Base-by-base conservation (phyloP, 2,329 filamentous ascomycete genomes). In the Biscogniauxia mediterranea region DNA sequence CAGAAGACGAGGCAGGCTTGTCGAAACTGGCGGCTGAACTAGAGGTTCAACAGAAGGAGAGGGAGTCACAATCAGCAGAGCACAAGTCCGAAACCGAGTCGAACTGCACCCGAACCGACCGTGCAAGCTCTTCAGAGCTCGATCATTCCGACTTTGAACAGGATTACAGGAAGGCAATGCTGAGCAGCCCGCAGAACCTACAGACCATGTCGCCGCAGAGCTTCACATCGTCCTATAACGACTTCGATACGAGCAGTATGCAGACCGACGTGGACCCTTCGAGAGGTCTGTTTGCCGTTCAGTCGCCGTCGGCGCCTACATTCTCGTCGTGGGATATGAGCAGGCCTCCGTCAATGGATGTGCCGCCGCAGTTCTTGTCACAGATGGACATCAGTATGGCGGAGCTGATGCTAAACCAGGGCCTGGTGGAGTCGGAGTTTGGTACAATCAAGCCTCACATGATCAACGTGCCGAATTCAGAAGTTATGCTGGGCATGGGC, bases 1-100 rank as follows among this genome's bases (percentile, higher is more conserved):
- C 86, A 58, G 85, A 88, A 70, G 83, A 86, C 67, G 84, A 85
- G 69, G 79, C 81, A 13, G 85, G 84, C 60, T 78, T 88, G 69
- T 76, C 78, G 15, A 83, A 85, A 68, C 74, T 88, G 54, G 84
- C 84, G 17, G 78, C 79, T 8, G 82, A 86, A 70, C 75, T 88
- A 11, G 81, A 81, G 55, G 76, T 75, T 53, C 79, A 83, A 59
- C 78, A 81, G 59, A 71, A 73, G 52, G 76, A 80, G 21, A 69
- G 72, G 23, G 71, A 75, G 11, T 70, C 69, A 54, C 67, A 71
- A 52, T 51, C 56, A 20, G 65, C 70, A 56, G 69, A 75, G 59
- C 71, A 73, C 57, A 73, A 73, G 61, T 71, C 67, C 42, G 74
- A 78, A 62, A 70, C 69, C 23, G 77, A 78, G n/a, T 75, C 75